These are phyloP conservation scores for Penicillium angulare DNA, from an alignment of 495 filamentous ascomycete species.

Conservation along the genomic window DNA sequence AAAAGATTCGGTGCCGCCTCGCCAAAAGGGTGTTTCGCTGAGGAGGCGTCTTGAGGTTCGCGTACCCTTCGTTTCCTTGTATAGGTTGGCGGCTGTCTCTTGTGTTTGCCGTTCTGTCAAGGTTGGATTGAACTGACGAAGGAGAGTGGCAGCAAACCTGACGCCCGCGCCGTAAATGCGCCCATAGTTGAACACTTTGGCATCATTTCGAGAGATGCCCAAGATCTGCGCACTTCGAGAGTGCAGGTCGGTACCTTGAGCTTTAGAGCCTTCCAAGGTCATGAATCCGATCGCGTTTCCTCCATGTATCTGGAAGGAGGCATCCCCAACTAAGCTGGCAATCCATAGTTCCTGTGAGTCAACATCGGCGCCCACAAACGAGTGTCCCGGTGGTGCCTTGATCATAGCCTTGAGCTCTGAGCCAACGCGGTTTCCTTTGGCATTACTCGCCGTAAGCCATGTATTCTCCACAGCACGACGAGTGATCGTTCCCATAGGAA, in stretches of 20 bases:
- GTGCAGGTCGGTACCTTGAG: constrained; percentile 90
- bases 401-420: constrained; percentile 98
- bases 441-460: constrained; percentile 97
- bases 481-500: constrained; percentile 99
- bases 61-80: constrained; percentile 83
- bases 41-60: constrained; percentile 70
- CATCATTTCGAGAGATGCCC: constrained; percentile 89
- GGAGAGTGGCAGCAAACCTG: constrained; percentile 85
- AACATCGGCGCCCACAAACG: constrained; percentile 95
- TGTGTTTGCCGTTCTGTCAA: constrained; percentile 74
- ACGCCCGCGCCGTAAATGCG: constrained; percentile 96
- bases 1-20: constrained; percentile 92
- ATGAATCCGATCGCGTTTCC: constrained; percentile 98
- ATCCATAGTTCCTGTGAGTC: constrained; percentile 99
- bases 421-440: constrained; percentile 90
- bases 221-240: constrained; percentile 89
- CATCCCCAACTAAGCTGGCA: constrained; percentile 89
- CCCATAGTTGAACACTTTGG: constrained; percentile 98
- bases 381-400: constrained; percentile 83
- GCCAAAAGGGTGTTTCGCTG: constrained; percentile 81
- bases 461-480: constrained; percentile 95
- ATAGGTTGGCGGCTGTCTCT: constrained; percentile 74
- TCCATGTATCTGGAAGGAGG: constrained; percentile 89
- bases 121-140: constrained; percentile 88
- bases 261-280: constrained; percentile 95